A percentile compares a stretch with the other conserved stretches of the same genome.
phyloP scores from a whole-genome alignment of 805 yeast species.

The Helenozyma rhizophorensis region DNA sequence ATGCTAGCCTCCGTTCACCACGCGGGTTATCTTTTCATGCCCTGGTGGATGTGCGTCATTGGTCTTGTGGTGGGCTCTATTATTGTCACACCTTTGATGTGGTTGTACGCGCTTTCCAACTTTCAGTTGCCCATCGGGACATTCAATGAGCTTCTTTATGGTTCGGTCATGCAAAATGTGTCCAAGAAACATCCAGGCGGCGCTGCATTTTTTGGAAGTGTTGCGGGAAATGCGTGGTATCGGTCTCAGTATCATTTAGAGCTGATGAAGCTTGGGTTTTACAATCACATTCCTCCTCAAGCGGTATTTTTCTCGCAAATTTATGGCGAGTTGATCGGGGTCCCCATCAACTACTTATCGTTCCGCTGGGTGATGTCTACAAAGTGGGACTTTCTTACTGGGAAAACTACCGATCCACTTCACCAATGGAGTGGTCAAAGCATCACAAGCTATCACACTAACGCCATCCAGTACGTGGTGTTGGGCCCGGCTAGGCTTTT shows the following conservation, averaged over 20 bases:
- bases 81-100: constrained; percentile 46
- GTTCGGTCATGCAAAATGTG: constrained; percentile 37
- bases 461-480: constrained; percentile 48
- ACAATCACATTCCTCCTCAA: constrained; percentile 50
- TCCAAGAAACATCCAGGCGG: constrained; percentile 42
- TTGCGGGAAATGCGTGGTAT: constrained; percentile 54
- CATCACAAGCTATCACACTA: constrained; percentile 39
- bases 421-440: constrained; percentile 52
- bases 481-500: constrained; percentile 46
- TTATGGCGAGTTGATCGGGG: constrained; percentile 49
- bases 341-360: constrained; percentile 48
- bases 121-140: constrained; percentile 52
- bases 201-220: constrained; percentile 45
- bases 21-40: constrained; percentile 30
- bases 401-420: constrained; percentile 37
- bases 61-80: constrained; percentile 42
- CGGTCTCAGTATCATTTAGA: constrained; percentile 40
- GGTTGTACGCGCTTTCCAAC: constrained; percentile 47
- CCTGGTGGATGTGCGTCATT: constrained; percentile 41
- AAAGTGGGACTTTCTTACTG: constrained; percentile 35
- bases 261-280: constrained; percentile 47
- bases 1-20: constrained; percentile 6
- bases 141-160: constrained; percentile 47
- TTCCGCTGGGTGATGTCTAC: constrained; percentile 43
- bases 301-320: constrained; percentile 48